A percentile compares a stretch with the other conserved stretches of the same genome.
Evolutionary conservation across 2,329 filamentous ascomycete species (phyloP).

Genomic region (Dryadomyces sulphureus): DNA sequence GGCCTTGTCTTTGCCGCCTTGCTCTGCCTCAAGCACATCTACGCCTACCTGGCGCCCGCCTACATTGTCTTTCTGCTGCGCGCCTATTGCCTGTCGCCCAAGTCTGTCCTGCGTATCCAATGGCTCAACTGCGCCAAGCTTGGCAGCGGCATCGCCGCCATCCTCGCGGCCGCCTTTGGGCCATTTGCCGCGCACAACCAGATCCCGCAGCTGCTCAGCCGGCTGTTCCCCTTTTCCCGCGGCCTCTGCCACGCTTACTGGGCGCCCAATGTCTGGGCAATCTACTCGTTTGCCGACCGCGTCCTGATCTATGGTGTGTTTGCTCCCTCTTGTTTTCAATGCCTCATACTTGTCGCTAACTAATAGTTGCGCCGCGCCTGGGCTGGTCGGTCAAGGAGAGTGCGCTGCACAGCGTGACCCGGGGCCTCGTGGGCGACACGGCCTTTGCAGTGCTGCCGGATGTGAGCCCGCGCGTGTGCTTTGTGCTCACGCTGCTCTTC

Average conservation of each 20-base stretch:
- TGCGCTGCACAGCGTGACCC: conserved; percentile 77
- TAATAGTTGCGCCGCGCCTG: conserved; percentile 63
- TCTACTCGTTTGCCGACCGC: conserved; percentile 86
- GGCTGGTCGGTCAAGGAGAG: conserved; percentile 57
- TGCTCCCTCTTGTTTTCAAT: not conserved
- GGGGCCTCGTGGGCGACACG: conserved; percentile 85
- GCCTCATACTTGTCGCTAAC: conserved; percentile 14
- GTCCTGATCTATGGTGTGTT: conserved; percentile 62
- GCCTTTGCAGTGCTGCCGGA: conserved; percentile 87
- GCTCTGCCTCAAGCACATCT: conserved; percentile 94
- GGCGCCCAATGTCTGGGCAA: conserved; percentile 93
- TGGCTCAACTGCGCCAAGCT: conserved; percentile 75
- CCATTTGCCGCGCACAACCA: conserved; percentile 75
- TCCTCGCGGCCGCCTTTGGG: conserved; percentile 74
- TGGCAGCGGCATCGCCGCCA: conserved; percentile 51
- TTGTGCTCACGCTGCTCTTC: conserved; percentile 67
- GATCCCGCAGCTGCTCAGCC: conserved; percentile 65
- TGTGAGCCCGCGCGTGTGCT: conserved; percentile 66
- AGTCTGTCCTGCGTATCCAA: conserved; percentile 60
- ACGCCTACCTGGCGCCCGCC: conserved; percentile 87
- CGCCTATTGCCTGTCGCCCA: conserved; percentile 69
- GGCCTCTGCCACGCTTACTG: conserved; percentile 96
- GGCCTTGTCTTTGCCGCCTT: conserved; percentile 73
- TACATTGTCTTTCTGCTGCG: conserved; percentile 92
- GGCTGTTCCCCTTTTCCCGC: conserved; percentile 85